These are phyloP conservation scores for Beta vulgaris DNA, from an alignment of 148 eudicot genomes.

Conservation along the genomic window DNA sequence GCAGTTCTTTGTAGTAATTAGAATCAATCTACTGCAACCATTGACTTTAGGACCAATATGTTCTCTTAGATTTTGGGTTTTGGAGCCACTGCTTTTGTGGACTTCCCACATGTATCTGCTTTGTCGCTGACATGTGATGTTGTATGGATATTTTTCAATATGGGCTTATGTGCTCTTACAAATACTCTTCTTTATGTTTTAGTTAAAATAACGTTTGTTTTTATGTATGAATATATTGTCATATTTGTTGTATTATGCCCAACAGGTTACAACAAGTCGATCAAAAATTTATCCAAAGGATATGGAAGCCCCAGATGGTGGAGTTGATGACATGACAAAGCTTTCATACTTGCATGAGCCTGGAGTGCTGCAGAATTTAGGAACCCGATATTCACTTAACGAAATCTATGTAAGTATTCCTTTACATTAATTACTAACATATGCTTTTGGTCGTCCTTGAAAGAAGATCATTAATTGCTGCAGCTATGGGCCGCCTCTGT, in stretches of 20 bases:
- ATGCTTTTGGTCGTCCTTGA: slow-evolving; percentile 25
- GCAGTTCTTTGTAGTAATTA: neutral
- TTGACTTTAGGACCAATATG: too few relatives aligned
- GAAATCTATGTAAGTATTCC: slow-evolving; percentile 80
- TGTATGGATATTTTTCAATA: too few relatives aligned
- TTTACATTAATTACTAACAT: slow-evolving; percentile 10
- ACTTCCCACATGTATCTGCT: too few relatives aligned
- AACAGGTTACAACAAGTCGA: slow-evolving; percentile 49
- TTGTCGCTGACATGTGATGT: too few relatives aligned
- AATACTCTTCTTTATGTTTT: too few relatives aligned
- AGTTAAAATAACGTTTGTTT: too few relatives aligned
- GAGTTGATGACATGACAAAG: slow-evolving; percentile 98
- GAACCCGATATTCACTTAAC: slow-evolving; percentile 65
- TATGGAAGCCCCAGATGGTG: slow-evolving; percentile 86
- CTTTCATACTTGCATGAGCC: slow-evolving; percentile 94
- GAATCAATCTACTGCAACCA: neutral
- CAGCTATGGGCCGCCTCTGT: slow-evolving; percentile 41
- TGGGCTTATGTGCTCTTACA: too few relatives aligned
- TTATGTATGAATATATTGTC: neutral
- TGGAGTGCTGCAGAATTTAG: slow-evolving; percentile 82
- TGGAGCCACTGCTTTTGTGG: too few relatives aligned
- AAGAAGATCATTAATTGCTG: slow-evolving; percentile 35
- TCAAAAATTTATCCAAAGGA: slow-evolving; percentile 74
- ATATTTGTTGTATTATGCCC: neutral
- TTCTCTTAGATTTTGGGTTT: too few relatives aligned